A percentile compares a stretch with the other conserved stretches of the same genome.
Evolutionary conservation across 2,329 filamentous ascomycete species (phyloP).

Genomic region (Lojkania enalia): DNA sequence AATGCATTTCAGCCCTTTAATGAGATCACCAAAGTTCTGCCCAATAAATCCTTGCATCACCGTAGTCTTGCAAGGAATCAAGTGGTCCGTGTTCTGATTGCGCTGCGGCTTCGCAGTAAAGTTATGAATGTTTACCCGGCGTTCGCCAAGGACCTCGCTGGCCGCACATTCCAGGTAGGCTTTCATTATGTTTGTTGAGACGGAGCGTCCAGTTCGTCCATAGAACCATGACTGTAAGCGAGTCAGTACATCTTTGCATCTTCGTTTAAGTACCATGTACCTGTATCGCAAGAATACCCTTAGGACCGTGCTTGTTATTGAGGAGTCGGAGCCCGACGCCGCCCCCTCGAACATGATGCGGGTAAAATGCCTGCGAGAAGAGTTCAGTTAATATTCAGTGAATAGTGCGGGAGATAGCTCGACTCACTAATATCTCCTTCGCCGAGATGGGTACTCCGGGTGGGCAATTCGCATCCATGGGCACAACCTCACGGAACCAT

Average conservation of each 20-base stretch:
- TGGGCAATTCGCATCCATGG: slow-evolving; percentile 28
- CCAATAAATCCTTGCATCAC: slow-evolving; percentile 8
- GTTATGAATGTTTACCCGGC: too few species aligned
- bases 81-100: slow-evolving; percentile 17
- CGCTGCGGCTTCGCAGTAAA: too few species aligned
- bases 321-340: slow-evolving; percentile 27
- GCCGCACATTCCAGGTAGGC: too few species aligned
- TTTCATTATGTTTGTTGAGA: too few species aligned
- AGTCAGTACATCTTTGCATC: too few species aligned
- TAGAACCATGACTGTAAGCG: too few species aligned
- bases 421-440: slow-evolving; percentile 23
- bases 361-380: slow-evolving; percentile 25
- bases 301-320: slow-evolving; percentile 29
- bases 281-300: too few species aligned
- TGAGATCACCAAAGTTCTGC: slow-evolving; percentile 27
- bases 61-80: slow-evolving; percentile 12
- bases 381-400: background rate
- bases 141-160: too few species aligned
- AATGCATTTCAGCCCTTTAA: slow-evolving; percentile 21
- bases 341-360: slow-evolving; percentile 30
- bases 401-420: background rate
- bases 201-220: too few species aligned
- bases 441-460: slow-evolving; percentile 28
- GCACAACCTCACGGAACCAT: slow-evolving; percentile 27
- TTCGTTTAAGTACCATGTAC: too few species aligned